Evolutionary conservation across 495 filamentous ascomycete genomes (phyloP), one percentile per base, ranked within the genome.

Genomic region (Aspergillus indologenus): DNA sequence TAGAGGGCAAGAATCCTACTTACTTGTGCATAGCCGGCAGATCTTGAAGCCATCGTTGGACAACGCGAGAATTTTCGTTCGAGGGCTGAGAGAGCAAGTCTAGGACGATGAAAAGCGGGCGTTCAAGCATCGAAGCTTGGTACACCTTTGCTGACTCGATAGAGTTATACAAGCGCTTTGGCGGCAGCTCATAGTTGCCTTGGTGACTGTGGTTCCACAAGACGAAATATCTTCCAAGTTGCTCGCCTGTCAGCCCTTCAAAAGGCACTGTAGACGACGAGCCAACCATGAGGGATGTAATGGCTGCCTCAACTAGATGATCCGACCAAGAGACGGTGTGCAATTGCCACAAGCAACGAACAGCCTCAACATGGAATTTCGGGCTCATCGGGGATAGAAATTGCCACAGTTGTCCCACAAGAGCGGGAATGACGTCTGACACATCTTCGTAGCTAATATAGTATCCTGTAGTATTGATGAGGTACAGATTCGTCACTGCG

Each of bases 301-400:
- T 87, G 5, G 90, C 83, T 40, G 90, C 90, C 72, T 97, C 92
- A 17, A 96, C 83, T 23, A 80, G 71, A 61, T 84, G 79, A 56
- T 81, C 75, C n/a, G 74, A 68, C 60, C 74, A 76, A 29, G 84
- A 81, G 9, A 84, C 81, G 0, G 83, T 83, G 63, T 98, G 90
- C 45, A 98, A 74, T 51, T 89, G 84, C 89, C 92, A 95, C 15
- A 98, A 72, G 60, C 85, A 89, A 51, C 89, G 87, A 48, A 95
- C 90, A 34, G 91, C 85, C 70, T 98, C 93, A 21, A 98, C 91
- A 68, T 96, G 94, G 62, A 92, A 92, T 66, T 95, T 95, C 0
- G 91, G 92, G 56, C 86, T 87, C 19, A 86, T 74, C 21, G 90
- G 86, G 0, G 90, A 90, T 34, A 97, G 75, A 67, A 88, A 92